These are phyloP conservation scores for Anthostomella pinea DNA, from an alignment of 2,329 filamentous ascomycete genomes.

Conservation along the genomic window DNA sequence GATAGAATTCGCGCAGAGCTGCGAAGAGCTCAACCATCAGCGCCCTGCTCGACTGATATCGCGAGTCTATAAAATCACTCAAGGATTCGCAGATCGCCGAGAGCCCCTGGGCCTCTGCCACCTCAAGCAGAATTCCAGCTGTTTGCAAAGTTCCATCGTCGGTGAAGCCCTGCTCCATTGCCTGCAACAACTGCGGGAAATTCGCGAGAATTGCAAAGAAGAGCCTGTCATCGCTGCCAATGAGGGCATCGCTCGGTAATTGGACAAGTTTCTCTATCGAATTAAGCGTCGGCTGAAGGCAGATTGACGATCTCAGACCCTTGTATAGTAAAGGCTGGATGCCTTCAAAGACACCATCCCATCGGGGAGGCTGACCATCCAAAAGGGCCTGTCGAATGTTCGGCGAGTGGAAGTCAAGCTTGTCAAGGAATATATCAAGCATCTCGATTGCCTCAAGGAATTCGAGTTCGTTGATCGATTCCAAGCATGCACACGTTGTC, in stretches of 20 bases:
- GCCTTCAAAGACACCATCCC: constrained; percentile 87
- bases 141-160: constrained; percentile 57
- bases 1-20: constrained; percentile 73
- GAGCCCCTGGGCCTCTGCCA: constrained; percentile 71
- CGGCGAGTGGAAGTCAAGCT: constrained; percentile 74
- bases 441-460: constrained; percentile 90
- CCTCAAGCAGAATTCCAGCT: constrained; percentile 66
- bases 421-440: constrained; percentile 81
- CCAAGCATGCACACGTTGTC: constrained; percentile 93
- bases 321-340: constrained; percentile 86
- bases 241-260: constrained; percentile 74
- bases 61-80: constrained; percentile 64
- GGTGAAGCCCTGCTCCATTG: constrained; percentile 64
- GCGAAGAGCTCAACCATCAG: constrained; percentile 73
- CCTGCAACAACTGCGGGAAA: constrained; percentile 77
- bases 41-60: constrained; percentile 67
- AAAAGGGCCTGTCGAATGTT: constrained; percentile 67
- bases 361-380: constrained; percentile 77
- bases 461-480: constrained; percentile 94
- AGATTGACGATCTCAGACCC: constrained; percentile 81
- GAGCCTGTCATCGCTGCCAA: constrained; percentile 78
- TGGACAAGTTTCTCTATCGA: constrained; percentile 76
- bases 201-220: constrained; percentile 91
- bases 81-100: constrained; percentile 66
- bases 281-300: constrained; percentile 72